Evolutionary conservation across 306 rosid genomes (phyloP), one percentile per base, ranked within the genome.

Genomic region (Quercus engelmannii): DNA sequence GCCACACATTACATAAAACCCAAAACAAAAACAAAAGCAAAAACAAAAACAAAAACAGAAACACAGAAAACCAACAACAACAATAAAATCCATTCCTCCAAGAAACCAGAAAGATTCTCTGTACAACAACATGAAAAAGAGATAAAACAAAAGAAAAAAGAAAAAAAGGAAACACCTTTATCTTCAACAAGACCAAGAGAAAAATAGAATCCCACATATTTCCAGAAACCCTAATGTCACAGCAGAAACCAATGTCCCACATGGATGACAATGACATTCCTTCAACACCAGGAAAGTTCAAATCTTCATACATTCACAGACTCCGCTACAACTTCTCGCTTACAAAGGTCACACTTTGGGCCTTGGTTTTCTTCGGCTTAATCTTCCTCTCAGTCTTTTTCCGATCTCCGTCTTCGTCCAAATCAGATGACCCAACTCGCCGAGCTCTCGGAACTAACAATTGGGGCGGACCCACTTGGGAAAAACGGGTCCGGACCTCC

Each of bases 391-490:
- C 54, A 0, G 91, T 95, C 89, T 87, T 94, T 83, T 78, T 83
- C 85, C 87, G 92, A 65, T 91, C 98, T 6, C 92, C 97, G 18
- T 80, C 93, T 23, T 76, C 95, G 0, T 62, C 82, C 3, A 30
- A 79, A 0, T 65, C 91, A 13, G 77, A 87, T 46, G 99, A 95
- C 83, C 94, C 88, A 0, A 90, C 97, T 5, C 95, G 97, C 79
- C 91, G 97, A 9, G 92, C 94, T 5, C 88, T 91, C 8, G 33
- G 97, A 23, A 92, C 91, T 57, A 85, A 78, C 85, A 89, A 74
- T 19, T 95, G 93, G 93, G 99, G 99, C 8, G 99, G 99, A 3
- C 78, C 99, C 5, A 85, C 86, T 11, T 95, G 99, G 99, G 99
- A 95, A 82, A 95, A 95, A 28, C 83, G 92, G 55, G 92, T 92